Base-by-base conservation (phyloP, 164 flowering plant genomes). In the Hamamelis virginiana region DNA sequence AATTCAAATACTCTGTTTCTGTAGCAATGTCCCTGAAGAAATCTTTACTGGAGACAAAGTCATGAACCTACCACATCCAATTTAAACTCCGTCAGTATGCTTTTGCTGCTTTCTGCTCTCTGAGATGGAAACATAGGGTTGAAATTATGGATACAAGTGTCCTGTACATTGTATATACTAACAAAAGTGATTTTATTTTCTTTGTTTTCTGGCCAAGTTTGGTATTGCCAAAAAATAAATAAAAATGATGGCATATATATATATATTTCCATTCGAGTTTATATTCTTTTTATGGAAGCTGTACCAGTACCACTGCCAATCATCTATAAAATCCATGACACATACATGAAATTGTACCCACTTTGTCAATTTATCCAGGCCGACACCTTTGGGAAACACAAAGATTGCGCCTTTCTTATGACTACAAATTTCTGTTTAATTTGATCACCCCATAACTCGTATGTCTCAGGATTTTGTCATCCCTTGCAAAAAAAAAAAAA, bases 21-120 rank as follows among this genome's bases (percentile, higher is more conserved):
- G 66, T 85, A 87, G 91, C 78, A 63, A 85, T 75, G 89, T 86
- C 25, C 68, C 72, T 1, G 89, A 82, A 69, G 83, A 80, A 62
- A 67, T 67, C 28, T 45, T 79, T 9, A 21, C 68, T 19, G 84
- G 70, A 66, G 85, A 82, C 1, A 74, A 66, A 59, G 73, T 26
- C 10, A 1, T 79, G 45, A 67, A 77, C 77, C 86, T 88, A 23
- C 88, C 88, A 4, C 88, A 75, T 60, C 77, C 72, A 10, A 69
- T 68, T 16, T 79, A 70, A 67, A 55, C 38, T 44, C 27, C 22
- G 12, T 46, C n/a, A 12, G 21, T 15, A 63, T 45, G 21, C 8
- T 59, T 38, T 10, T 8, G 28, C 14, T 6, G 53, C 14, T 65
- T 50, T 57, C 26, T 22, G 25, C 51, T 21, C 3, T n/a, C 9